Base-by-base conservation (phyloP, 352 stramenopile genomes). In the Achlya hypogyna region DNA sequence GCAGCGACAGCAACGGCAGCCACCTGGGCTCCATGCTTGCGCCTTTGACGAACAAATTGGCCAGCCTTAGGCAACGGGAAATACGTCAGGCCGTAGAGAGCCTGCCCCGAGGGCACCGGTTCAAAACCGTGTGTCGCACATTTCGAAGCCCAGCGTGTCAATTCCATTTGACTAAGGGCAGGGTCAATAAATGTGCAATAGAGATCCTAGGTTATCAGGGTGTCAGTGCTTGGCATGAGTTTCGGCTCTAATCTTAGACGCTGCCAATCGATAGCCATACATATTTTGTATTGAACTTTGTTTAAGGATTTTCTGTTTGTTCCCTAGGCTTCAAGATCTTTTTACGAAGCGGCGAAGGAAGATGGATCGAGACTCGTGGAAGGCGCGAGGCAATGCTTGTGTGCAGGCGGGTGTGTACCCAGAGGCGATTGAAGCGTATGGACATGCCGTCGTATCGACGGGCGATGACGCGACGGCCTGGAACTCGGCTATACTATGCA, bases 71-170 rank as follows among this genome's bases (percentile, higher is more conserved):
- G n/a, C n/a, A n/a, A n/a, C n/a, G n/a, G n/a, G n/a, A n/a, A n/a
- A n/a, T n/a, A n/a, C n/a, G n/a, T n/a, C n/a, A n/a, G n/a, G n/a
- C n/a, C n/a, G n/a, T n/a, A n/a, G n/a, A n/a, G n/a, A n/a, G n/a
- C n/a, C 38, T 4, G 52, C 1, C 4, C 12, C 1, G 22, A 34
- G 16, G 1, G 38, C 52, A 59, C 20, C 5, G 70, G 84, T 91
- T 91, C 84, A 71, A 91, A 69, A 84, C 79, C 78, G 66, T 5
- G 5, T 10, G 16, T 42, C 51, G 63, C 85, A 94, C 78, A 74
- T 79, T 92, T 94, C 85, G 85, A 94, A 94, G 85, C 79, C 80
- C 74, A 73, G 69, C 86, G 85, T 94, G 84, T 91, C 85, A 89
- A 69, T 92, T 10, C 79, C 52, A 91, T 94, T 90, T 88, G 85